Base-by-base conservation (phyloP, 2,329 filamentous ascomycete genomes). In the Thielaviopsis ethacetica region DNA sequence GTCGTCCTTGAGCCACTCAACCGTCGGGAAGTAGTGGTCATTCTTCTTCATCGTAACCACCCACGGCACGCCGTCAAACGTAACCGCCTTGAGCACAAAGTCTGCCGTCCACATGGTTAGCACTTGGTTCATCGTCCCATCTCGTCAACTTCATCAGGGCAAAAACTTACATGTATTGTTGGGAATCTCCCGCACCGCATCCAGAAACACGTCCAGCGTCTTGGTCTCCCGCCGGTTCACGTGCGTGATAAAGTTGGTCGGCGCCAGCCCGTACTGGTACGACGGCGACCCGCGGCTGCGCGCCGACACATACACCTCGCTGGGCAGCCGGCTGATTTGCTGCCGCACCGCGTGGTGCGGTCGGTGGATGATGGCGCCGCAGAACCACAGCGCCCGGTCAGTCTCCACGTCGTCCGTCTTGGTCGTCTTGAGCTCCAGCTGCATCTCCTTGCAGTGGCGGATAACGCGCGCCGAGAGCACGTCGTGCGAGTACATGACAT, bases 31-130 rank as follows among this genome's bases (percentile, higher is more conserved):
- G 70, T 98, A 98, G 71, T 98, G 93, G 69, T 98, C 91, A 66
- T 96, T 96, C 80, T 97, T 97, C 83, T 98, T 98, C 88, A 98
- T 95, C 9, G 93, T 98, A 47, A 94, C 88, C n/a, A 98, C 90
- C 90, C 93, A 98, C 3, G 91, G 91, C 10, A 98, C 90, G 67
- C 94, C 95, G 70, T 98, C 93, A 67, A 98, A 98, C 0, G 93
- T 97, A 70, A 97, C 89, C n/a, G 93, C 89, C 70, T 91, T 91
- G 57, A 98, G 78, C 19, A 93, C 84, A 82, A 98, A 98, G 72
- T 98, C 83, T 85, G 60, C 30, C 1, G n/a, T n/a, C n/a, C n/a
- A n/a, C n/a, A 44, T 19, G 50, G 27, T 54, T 30, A 27, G 21
- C 24, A 17, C 24, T 26, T 54, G 22, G 24, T 26, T 26, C 24